These are phyloP conservation scores for Diaporthe citriasiana DNA, from an alignment of 2,329 filamentous ascomycete species.

Conservation along the genomic window DNA sequence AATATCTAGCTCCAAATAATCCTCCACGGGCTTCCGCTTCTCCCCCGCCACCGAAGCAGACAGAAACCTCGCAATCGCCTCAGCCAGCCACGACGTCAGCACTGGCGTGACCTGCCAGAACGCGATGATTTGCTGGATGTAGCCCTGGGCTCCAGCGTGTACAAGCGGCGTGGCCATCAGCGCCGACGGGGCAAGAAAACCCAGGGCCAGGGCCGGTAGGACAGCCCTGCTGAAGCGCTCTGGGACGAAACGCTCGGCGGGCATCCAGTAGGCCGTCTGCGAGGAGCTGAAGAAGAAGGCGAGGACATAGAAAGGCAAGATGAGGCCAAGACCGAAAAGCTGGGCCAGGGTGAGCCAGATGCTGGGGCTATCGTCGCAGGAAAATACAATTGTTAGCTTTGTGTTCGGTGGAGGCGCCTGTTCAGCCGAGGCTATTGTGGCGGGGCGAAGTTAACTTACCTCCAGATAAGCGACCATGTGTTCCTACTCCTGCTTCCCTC, in stretches of 20 bases:
- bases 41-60: neutral
- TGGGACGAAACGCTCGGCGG: conserved; percentile 29
- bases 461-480: conserved; percentile 25
- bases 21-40: conserved; percentile 10
- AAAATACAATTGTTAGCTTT: neutral
- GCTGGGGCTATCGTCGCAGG: neutral
- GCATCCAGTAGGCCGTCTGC: conserved; percentile 32
- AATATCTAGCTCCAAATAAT: conserved; percentile 13
- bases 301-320: conserved; percentile 31
- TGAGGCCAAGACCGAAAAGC: conserved; percentile 33
- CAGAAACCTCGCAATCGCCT: neutral
- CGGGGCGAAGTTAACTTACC: neutral
- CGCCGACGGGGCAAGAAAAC: conserved; percentile 15
- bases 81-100: conserved; percentile 18
- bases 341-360: conserved; percentile 29
- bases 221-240: conserved; percentile 19
- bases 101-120: conserved; percentile 28
- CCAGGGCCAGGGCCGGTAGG: conserved; percentile 18
- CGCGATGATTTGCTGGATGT: conserved; percentile 9
- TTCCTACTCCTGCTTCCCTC: conserved; percentile 35
- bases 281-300: conserved; percentile 27
- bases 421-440: neutral
- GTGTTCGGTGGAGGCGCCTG: too few species aligned
- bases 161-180: conserved; percentile 4
- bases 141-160: neutral